A percentile compares a stretch with the other conserved stretches of the same genome.
Conservation (phyloP, 2,329 filamentous ascomycete species). For the Bipolaris bicolor region DNA sequence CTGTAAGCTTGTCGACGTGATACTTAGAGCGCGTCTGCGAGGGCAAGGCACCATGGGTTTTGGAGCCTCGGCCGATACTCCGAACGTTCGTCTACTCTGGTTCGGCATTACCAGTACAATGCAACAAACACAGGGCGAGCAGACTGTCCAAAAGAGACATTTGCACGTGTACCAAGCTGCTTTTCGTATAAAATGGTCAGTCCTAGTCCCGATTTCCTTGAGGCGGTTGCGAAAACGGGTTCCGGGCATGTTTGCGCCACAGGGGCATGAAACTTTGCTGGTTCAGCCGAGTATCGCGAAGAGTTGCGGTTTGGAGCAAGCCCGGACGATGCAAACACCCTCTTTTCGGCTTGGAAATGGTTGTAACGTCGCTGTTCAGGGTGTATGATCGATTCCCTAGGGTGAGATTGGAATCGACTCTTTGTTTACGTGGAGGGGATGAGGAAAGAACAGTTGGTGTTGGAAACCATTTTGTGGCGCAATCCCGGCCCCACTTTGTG, state of each 20-base stretch:
- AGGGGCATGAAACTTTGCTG: background rate
- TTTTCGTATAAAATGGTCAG: slow-evolving; percentile 11
- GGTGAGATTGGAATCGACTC: background rate
- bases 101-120: slow-evolving; percentile 14
- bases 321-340: too few species aligned
- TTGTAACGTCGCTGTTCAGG: background rate
- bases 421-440: background rate
- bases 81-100: slow-evolving; percentile 1
- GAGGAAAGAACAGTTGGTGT: background rate
- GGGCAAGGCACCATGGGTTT: slow-evolving; percentile 23
- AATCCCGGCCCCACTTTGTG: slow-evolving; percentile 10
- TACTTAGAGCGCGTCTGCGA: slow-evolving; percentile 22
- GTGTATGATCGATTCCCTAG: background rate
- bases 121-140: slow-evolving; percentile 27
- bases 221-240: slow-evolving; percentile 11
- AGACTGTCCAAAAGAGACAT: slow-evolving; percentile 22
- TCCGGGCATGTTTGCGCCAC: slow-evolving; percentile 8
- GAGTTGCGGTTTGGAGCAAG: background rate
- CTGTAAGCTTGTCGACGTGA: slow-evolving; percentile 16
- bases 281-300: background rate
- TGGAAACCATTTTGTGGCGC: slow-evolving; percentile 5
- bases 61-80: background rate
- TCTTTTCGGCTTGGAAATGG: background rate
- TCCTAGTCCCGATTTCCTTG: slow-evolving; percentile 17
- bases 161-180: slow-evolving; percentile 21